These are phyloP conservation scores for Erythrophleum fordii DNA, from an alignment of 306 rosid species.

Conservation along the genomic window DNA sequence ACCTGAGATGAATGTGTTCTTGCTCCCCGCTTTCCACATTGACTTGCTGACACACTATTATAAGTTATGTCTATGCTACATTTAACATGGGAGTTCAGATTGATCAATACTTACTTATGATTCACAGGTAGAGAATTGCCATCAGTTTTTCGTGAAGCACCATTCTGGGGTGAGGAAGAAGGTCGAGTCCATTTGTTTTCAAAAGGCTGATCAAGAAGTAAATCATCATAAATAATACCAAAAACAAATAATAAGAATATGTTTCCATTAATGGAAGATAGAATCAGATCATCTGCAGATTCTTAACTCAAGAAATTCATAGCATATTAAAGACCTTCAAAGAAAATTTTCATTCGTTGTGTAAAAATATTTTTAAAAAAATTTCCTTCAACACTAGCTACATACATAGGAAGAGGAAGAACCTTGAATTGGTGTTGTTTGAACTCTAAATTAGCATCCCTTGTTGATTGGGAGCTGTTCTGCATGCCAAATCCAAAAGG, in stretches of 20 bases:
- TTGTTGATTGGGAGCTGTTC: conserved; percentile 49
- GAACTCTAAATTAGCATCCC: conserved; percentile 42
- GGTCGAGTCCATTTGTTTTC: conserved; percentile 85
- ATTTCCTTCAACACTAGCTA: not conserved
- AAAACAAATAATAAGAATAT: not conserved
- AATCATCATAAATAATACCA: conserved; percentile 36
- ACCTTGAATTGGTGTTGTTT: conserved; percentile 68
- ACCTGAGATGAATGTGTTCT: not conserved
- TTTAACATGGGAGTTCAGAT: conserved; percentile 15
- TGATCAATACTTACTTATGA: conserved; percentile 64
- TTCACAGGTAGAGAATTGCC: conserved; percentile 51
- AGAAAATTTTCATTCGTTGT: not conserved
- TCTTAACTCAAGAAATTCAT: conserved; percentile 17
- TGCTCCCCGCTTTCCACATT: not conserved
- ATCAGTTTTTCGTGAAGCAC: conserved; percentile 52
- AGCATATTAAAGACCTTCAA: not conserved
- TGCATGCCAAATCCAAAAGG: conserved; percentile 87
- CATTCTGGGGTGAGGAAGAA: conserved; percentile 45
- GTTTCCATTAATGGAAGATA: not conserved
- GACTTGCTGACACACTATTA: conserved; percentile 11
- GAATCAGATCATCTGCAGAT: not conserved
- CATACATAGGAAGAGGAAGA: conserved; percentile 23
- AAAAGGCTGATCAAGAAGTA: conserved; percentile 62
- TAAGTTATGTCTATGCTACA: conserved; percentile 13
- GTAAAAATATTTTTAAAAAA: not conserved